Percentiles rank a stretch among this genome's conserved stretches.
Conservation (phyloP, 2,329 filamentous ascomycete genomes). For the Cladosporium sp. region DNA sequence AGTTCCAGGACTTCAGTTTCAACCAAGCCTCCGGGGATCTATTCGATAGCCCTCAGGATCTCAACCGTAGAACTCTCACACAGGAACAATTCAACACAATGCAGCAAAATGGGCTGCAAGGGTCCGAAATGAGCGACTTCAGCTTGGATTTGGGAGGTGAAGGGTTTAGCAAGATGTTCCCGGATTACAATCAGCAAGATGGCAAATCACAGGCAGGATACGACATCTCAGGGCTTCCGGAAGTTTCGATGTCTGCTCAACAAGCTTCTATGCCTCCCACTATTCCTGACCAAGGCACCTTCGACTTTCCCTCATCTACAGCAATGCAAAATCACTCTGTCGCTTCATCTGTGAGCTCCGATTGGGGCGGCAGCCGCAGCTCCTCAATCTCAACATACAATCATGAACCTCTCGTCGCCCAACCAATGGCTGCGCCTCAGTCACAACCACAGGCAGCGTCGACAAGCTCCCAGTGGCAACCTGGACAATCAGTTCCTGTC, state of each 20-base stretch:
- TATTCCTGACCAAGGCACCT: constrained; percentile 29
- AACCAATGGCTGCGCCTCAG: constrained; percentile 20
- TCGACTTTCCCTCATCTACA: constrained; percentile 27
- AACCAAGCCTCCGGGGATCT: constrained; percentile 21
- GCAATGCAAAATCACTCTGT: constrained; percentile 27
- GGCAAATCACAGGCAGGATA: constrained; percentile 28
- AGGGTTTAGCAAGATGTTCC: constrained; percentile 23
- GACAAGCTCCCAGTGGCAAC: constrained; percentile 36
- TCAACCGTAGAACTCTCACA: constrained; percentile 38
- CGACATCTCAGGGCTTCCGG: constrained; percentile 24
- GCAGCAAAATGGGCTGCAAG: constrained; percentile 28
- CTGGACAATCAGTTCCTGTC: constrained; percentile 39
- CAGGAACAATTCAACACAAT: constrained; percentile 41
- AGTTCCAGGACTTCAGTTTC: constrained; percentile 14
- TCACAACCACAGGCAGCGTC: constrained; percentile 1
- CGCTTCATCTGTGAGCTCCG: constrained; percentile 31
- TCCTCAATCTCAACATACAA: constrained; percentile 30
- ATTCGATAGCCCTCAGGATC: constrained; percentile 36
- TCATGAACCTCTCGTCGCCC: background rate
- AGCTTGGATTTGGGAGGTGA: constrained; percentile 7
- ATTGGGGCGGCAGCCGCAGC: constrained; percentile 36
- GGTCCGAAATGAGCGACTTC: constrained; percentile 1
- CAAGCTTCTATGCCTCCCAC: constrained; percentile 33
- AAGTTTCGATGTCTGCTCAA: constrained; percentile 30
- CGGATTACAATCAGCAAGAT: constrained; percentile 27